A percentile compares a stretch with the other conserved stretches of the same genome.
Conservation (phyloP, 2,329 filamentous ascomycete genomes). For the Magnaporthiopsis poae region DNA sequence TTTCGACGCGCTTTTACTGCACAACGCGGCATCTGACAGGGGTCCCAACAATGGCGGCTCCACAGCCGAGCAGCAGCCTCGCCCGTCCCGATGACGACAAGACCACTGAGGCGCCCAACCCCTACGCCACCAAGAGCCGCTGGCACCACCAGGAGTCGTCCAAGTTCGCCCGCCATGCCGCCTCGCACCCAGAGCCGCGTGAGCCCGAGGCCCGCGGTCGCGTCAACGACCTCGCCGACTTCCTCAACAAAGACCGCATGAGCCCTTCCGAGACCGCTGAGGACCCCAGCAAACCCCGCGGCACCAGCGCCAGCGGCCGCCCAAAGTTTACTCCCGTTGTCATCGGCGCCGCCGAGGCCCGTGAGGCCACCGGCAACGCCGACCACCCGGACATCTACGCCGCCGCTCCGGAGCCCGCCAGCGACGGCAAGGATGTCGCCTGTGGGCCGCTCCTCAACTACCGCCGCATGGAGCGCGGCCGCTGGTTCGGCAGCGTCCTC, state of each 20-base stretch:
- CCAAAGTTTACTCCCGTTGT: constrained; percentile 38
- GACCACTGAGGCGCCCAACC: constrained; percentile 27
- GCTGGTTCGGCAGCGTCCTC: constrained; percentile 79
- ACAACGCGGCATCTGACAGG: not conserved
- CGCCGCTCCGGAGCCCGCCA: constrained; percentile 10
- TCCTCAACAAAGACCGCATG: constrained; percentile 45
- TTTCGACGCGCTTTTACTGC: not conserved
- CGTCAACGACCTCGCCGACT: constrained; percentile 44
- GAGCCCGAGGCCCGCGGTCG: constrained; percentile 31
- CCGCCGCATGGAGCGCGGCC: constrained; percentile 55
- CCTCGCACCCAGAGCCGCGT: constrained; percentile 18
- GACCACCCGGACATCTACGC: constrained; percentile 24
- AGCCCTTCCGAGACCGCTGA: constrained; percentile 25
- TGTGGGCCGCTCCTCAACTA: constrained; percentile 72
- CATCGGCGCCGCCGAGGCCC: constrained; percentile 29
- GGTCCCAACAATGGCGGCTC: constrained; percentile 11
- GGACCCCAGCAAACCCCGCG: not conserved
- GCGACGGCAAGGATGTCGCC: constrained; percentile 50
- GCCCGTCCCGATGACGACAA: not conserved
- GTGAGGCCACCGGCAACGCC: constrained; percentile 12
- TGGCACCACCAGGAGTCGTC: constrained; percentile 58
- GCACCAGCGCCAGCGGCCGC: constrained; percentile 18
- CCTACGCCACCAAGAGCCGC: constrained; percentile 44
- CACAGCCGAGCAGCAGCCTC: constrained; percentile 4
- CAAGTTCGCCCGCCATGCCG: constrained; percentile 42